These are phyloP conservation scores for Tympanopsis confertula DNA, from an alignment of 2,329 filamentous ascomycete genomes.

Conservation along the genomic window DNA sequence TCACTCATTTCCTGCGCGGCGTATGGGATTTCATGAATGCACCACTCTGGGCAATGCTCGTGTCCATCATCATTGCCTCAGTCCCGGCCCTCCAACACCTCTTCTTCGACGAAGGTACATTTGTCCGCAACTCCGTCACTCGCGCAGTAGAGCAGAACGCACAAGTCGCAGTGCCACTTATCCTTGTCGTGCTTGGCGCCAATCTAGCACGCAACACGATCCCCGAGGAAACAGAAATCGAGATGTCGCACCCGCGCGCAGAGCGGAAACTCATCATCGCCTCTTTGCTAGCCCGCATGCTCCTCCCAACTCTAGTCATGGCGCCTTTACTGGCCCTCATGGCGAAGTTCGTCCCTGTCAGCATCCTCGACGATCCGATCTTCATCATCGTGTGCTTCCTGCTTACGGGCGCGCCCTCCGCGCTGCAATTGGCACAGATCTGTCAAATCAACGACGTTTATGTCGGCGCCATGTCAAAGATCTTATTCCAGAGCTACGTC, in stretches of 20 bases:
- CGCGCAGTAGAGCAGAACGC: slow-evolving; percentile 76
- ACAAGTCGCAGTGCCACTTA: slow-evolving; percentile 85
- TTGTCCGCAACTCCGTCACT: slow-evolving; percentile 86
- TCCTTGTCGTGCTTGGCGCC: slow-evolving; percentile 86
- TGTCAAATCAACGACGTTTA: slow-evolving; percentile 97
- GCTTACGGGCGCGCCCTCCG: slow-evolving; percentile 84
- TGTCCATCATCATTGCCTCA: slow-evolving; percentile 81
- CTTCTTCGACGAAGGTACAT: slow-evolving; percentile 82
- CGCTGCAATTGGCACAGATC: slow-evolving; percentile 90
- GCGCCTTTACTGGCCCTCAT: slow-evolving; percentile 75
- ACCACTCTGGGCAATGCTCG: slow-evolving; percentile 91
- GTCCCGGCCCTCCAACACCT: slow-evolving; percentile 69
- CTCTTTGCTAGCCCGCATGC: slow-evolving; percentile 77
- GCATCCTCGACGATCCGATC: slow-evolving; percentile 92
- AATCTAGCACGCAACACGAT: slow-evolving; percentile 82
- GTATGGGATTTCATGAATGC: slow-evolving; percentile 96
- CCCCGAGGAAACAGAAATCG: slow-evolving; percentile 49
- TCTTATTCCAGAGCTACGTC: slow-evolving; percentile 93
- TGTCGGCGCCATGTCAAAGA: slow-evolving; percentile 82
- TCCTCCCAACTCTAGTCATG: slow-evolving; percentile 85
- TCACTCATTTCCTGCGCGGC: slow-evolving; percentile 42
- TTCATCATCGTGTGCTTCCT: slow-evolving; percentile 97
- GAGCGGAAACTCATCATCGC: slow-evolving; percentile 66
- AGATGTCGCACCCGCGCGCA: slow-evolving; percentile 59
- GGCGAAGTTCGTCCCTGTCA: slow-evolving; percentile 83